Conservation (phyloP, 2,329 filamentous ascomycete genomes). For the Aspergillus sp. region DNA sequence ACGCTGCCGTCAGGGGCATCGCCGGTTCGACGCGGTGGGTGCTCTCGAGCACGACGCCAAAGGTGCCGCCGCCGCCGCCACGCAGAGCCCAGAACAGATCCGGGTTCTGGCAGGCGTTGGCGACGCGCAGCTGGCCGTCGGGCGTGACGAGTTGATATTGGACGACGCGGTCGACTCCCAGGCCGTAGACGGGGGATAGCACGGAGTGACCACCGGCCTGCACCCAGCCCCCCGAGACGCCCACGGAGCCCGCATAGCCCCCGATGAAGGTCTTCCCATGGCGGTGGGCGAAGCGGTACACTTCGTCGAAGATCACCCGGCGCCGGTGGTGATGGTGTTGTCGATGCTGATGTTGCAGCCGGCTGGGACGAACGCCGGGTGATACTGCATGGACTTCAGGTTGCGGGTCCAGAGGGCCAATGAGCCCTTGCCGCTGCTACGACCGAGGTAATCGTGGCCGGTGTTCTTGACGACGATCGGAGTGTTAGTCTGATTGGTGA, state of each 20-base stretch:
- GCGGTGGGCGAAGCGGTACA: conserved; percentile 17
- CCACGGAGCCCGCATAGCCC: conserved; percentile 11
- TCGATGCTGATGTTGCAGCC: conserved; percentile 5
- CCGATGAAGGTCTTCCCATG: conserved; percentile 19
- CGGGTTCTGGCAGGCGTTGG: conserved; percentile 11
- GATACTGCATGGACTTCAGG: conserved; percentile 14
- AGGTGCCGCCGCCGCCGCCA: conserved; percentile 13
- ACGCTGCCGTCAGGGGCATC: conserved; percentile 6
- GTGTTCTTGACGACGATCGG: conserved; percentile 23
- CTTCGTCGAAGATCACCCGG: conserved; percentile 23
- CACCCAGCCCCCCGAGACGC: conserved; percentile 19
- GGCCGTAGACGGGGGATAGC: conserved; percentile 19
- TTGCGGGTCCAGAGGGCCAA: conserved; percentile 25
- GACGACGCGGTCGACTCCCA: conserved; percentile 21
- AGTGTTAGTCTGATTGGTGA: conserved; percentile 5
- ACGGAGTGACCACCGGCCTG: conserved; percentile 23
- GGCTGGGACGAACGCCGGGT: conserved; percentile 1
- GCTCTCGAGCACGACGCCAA: conserved; percentile 10
- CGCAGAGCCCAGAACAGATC: conserved; percentile 17
- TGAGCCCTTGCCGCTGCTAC: conserved; percentile 21
- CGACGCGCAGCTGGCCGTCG: conserved; percentile 8
- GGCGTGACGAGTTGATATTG: conserved; percentile 21
- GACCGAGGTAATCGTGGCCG: conserved; percentile 28
- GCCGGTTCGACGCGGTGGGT: conserved; percentile 9
- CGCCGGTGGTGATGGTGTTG: conserved; percentile 19